A percentile compares a stretch with the other conserved stretches of the same genome.
phyloP scores from a whole-genome alignment of 441 rosid species.

The Pelargonium australe region DNA sequence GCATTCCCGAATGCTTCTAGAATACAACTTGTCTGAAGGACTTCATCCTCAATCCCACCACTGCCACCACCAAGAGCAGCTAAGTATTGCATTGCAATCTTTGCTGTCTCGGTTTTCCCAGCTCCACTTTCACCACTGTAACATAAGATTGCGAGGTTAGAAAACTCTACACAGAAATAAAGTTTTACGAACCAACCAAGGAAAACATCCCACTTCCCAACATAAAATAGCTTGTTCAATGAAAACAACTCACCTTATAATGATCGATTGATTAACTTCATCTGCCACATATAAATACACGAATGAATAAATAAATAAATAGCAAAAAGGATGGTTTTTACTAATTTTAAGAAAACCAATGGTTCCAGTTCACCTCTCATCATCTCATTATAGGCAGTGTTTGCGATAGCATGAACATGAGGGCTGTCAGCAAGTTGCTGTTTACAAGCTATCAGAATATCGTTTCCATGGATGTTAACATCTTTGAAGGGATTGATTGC shows the following conservation, averaged over 20 bases:
- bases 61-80: constrained; percentile 77
- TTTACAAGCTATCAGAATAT: constrained; percentile 46
- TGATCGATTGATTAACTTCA: constrained; percentile 59
- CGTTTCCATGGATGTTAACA: constrained; percentile 59
- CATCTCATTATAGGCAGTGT: constrained; percentile 79
- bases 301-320: constrained; percentile 8
- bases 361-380: constrained; percentile 59
- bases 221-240: not conserved
- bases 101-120: constrained; percentile 98
- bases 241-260: constrained; percentile 51
- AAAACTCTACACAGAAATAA: not conserved
- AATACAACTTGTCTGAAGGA: constrained; percentile 64
- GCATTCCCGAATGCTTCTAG: constrained; percentile 99
- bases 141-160: constrained; percentile 13
- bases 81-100: constrained; percentile 82
- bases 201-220: constrained; percentile 1
- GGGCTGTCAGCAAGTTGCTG: constrained; percentile 58
- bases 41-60: constrained; percentile 61
- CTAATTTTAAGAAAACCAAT: constrained; percentile 13
- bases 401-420: constrained; percentile 79
- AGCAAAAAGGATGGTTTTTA: not conserved
- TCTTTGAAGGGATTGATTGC: constrained; percentile 85
- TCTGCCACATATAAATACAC: constrained; percentile 34
- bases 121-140: constrained; percentile 98
- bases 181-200: not conserved